Conservation (phyloP, 169 alveolate species). For the Eimeria falciformis region DNA sequence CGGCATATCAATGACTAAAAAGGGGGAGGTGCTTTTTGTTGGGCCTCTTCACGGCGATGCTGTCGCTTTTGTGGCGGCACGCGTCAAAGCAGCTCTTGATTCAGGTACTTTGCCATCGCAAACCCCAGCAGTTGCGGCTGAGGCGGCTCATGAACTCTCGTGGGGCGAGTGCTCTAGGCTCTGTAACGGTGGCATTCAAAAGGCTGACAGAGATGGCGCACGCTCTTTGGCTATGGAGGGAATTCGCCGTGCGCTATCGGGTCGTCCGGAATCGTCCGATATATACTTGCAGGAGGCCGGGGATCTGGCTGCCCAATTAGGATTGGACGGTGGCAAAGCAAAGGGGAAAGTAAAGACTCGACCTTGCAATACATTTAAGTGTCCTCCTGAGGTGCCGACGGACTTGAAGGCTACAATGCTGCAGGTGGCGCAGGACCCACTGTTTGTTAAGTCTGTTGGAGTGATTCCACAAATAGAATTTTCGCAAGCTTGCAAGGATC, state of each 20-base stretch:
- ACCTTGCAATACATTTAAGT: constrained; percentile 47
- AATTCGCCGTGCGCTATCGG: constrained; percentile 40
- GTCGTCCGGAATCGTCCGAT: constrained; percentile 32
- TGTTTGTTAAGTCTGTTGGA: constrained; percentile 31
- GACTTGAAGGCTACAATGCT: constrained; percentile 36
- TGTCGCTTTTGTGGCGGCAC: constrained; percentile 12
- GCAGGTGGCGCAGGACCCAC: constrained; percentile 64
- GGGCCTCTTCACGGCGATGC: constrained; percentile 51
- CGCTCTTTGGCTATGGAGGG: constrained; percentile 51
- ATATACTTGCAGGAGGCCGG: background rate
- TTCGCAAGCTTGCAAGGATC: constrained; percentile 45
- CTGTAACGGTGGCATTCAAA: constrained; percentile 56
- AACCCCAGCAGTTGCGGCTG: constrained; percentile 29
- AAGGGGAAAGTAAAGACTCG: constrained; percentile 38
- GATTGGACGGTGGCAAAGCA: constrained; percentile 14
- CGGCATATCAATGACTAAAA: background rate
- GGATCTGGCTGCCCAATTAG: background rate
- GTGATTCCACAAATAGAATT: constrained; percentile 56
- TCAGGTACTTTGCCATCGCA: constrained; percentile 9
- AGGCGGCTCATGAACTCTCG: constrained; percentile 23
- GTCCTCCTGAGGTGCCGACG: constrained; percentile 70
- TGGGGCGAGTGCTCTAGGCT: constrained; percentile 67
- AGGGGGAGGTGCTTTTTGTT: constrained; percentile 29
- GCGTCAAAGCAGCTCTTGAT: constrained; percentile 15
- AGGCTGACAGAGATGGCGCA: constrained; percentile 36